Conservation (phyloP, 2,329 filamentous ascomycete species). For the Ophiostoma ips region DNA sequence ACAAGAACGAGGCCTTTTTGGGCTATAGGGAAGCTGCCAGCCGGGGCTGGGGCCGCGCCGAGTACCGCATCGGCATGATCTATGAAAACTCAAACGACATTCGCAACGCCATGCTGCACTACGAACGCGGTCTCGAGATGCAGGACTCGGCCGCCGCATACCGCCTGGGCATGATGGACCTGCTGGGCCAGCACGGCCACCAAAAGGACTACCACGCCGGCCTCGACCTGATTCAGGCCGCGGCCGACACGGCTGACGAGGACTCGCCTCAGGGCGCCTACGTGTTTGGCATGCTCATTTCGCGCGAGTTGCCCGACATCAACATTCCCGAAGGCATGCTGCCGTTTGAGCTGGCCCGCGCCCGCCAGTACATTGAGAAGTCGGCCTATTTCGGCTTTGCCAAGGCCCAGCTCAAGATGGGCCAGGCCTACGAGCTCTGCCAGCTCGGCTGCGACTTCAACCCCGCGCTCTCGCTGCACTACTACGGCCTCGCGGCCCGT, state of each 20-base stretch:
- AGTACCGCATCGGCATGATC: constrained; percentile 97
- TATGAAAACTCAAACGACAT: constrained; percentile 93
- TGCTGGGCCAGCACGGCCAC: constrained; percentile 87
- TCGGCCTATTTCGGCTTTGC: constrained; percentile 91
- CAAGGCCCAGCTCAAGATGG: constrained; percentile 96
- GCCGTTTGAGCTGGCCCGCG: constrained; percentile 55
- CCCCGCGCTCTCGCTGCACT: constrained; percentile 81
- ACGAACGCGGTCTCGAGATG: constrained; percentile 63
- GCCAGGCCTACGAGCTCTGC: constrained; percentile 85
- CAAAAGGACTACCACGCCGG: constrained; percentile 65
- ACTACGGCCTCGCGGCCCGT: constrained; percentile 82
- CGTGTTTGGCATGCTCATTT: constrained; percentile 87
- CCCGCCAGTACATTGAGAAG: constrained; percentile 86
- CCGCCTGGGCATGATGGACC: constrained; percentile 91
- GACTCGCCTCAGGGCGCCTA: constrained; percentile 95
- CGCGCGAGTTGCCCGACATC: constrained; percentile 83
- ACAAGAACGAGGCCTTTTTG: constrained; percentile 88
- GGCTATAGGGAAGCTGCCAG: constrained; percentile 75
- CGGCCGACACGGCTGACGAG: constrained; percentile 81
- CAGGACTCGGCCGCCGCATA: constrained; percentile 79
- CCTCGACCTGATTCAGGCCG: constrained; percentile 67
- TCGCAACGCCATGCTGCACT: constrained; percentile 80
- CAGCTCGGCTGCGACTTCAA: constrained; percentile 92
- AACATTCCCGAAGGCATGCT: constrained; percentile 58
- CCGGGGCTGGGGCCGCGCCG: constrained; percentile 72